phyloP scores from a whole-genome alignment of 1,139 yeast species.

The Magnusiomyces tetraspermus region DNA sequence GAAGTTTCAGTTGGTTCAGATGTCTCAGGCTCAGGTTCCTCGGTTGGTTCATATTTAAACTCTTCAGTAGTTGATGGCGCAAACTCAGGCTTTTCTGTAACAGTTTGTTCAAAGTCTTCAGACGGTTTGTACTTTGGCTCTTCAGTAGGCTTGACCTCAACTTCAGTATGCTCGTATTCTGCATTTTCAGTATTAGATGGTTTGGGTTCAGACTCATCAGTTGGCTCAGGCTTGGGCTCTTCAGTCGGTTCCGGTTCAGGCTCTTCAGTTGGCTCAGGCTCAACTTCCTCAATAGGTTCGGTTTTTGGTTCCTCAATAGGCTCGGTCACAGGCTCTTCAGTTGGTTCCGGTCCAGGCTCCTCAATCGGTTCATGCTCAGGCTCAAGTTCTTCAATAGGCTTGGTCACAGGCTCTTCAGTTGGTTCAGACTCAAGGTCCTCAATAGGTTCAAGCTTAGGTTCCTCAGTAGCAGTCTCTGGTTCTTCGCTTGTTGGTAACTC shows the following conservation, averaged over 20 bases:
- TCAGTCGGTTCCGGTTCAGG: background rate
- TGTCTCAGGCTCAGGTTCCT: slow-evolving; percentile 1
- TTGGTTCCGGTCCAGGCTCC: slow-evolving; percentile 1
- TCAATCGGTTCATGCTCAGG: slow-evolving; percentile 3
- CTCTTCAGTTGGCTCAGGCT: background rate
- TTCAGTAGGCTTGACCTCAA: no score
- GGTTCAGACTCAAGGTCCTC: background rate
- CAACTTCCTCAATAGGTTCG: no score
- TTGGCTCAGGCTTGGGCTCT: background rate
- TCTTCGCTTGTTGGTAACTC: no score
- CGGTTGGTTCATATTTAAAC: background rate
- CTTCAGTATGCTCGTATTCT: no score
- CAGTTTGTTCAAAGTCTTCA: no score
- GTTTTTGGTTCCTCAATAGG: slow-evolving; percentile 4
- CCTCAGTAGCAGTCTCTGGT: no score
- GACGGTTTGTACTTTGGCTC: background rate
- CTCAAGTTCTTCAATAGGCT: background rate
- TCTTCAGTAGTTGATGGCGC: slow-evolving; percentile 3
- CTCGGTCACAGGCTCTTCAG: slow-evolving; percentile 4
- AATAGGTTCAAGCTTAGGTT: no score
- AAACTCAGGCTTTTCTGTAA: no score
- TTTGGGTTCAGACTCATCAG: no score
- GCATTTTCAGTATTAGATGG: no score
- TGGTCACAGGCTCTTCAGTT: background rate
- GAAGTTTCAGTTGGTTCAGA: slow-evolving; percentile 4